phyloP scores from a whole-genome alignment of 495 filamentous ascomycete species.

The Neurospora terricola region DNA sequence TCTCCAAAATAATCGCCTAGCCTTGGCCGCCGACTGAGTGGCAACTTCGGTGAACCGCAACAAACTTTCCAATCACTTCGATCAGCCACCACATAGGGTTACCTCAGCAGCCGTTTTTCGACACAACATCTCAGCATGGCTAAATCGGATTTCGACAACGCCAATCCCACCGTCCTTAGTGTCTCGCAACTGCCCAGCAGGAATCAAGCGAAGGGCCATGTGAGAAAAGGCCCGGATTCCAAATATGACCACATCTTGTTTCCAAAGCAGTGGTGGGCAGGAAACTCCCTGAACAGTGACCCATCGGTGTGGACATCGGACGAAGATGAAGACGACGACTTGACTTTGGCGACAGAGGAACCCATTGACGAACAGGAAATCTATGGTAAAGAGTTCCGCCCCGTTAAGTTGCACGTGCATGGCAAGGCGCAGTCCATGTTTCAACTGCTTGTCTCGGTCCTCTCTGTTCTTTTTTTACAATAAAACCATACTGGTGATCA shows the following conservation, averaged over 20 bases:
- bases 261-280: conserved; percentile 21
- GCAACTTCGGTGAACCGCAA: background rate
- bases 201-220: conserved; percentile 23
- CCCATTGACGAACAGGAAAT: conserved; percentile 95
- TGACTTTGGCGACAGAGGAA: conserved; percentile 56
- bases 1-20: background rate
- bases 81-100: background rate
- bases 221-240: conserved; percentile 20
- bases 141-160: conserved; percentile 54
- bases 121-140: conserved; percentile 11
- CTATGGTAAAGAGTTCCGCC: conserved; percentile 52
- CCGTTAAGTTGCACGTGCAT: background rate
- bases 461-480: conserved; percentile 7
- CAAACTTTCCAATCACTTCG: background rate
- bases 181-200: conserved; percentile 82
- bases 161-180: conserved; percentile 88
- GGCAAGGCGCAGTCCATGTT: background rate
- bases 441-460: background rate
- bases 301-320: conserved; percentile 22
- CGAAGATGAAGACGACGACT: conserved; percentile 39
- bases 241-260: conserved; percentile 28
- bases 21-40: background rate
- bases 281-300: conserved; percentile 1
- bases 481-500: conserved; percentile 9
- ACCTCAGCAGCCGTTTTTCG: background rate